phyloP scores from a whole-genome alignment of 2,329 filamentous ascomycete species.

The Fusarium xyrophilum region DNA sequence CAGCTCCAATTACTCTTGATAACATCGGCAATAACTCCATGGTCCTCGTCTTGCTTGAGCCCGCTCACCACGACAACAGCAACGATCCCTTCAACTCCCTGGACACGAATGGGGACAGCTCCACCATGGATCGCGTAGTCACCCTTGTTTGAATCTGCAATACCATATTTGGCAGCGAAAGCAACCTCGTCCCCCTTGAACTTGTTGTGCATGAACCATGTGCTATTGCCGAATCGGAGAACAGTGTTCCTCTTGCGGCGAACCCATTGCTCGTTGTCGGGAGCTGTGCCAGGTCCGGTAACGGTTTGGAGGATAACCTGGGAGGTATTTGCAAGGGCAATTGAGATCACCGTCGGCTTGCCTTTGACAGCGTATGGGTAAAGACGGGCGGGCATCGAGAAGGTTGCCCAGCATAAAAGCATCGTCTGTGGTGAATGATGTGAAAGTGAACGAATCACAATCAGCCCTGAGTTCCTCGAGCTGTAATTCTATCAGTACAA shows the following conservation, averaged over 20 bases:
- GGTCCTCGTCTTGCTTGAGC: constrained; percentile 78
- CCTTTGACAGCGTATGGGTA: constrained; percentile 52
- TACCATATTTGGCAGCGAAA: constrained; percentile 70
- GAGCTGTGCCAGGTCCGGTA: constrained; percentile 69
- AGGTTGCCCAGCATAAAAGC: constrained; percentile 71
- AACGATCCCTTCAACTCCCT: constrained; percentile 76
- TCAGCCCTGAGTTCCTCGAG: constrained; percentile 43
- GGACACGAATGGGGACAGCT: constrained; percentile 74
- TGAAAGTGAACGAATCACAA: constrained; percentile 54
- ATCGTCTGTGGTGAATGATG: constrained; percentile 67
- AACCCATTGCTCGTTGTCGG: constrained; percentile 77
- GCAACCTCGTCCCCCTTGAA: constrained; percentile 66
- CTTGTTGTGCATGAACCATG: constrained; percentile 76
- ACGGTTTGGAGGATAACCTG: constrained; percentile 75
- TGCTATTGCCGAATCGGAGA: constrained; percentile 71
- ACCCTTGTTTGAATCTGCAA: constrained; percentile 62
- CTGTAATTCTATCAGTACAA: constrained; percentile 27
- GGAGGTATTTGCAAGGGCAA: constrained; percentile 63
- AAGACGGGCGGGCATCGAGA: constrained; percentile 67
- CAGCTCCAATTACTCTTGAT: constrained; percentile 60
- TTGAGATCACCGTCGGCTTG: constrained; percentile 66
- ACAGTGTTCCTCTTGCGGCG: constrained; percentile 75
- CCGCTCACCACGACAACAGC: constrained; percentile 79
- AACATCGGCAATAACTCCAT: constrained; percentile 75
- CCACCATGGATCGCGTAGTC: constrained; percentile 82